These are phyloP conservation scores for Penicillium sp. DNA, from an alignment of 2,329 filamentous ascomycete genomes.

Conservation along the genomic window DNA sequence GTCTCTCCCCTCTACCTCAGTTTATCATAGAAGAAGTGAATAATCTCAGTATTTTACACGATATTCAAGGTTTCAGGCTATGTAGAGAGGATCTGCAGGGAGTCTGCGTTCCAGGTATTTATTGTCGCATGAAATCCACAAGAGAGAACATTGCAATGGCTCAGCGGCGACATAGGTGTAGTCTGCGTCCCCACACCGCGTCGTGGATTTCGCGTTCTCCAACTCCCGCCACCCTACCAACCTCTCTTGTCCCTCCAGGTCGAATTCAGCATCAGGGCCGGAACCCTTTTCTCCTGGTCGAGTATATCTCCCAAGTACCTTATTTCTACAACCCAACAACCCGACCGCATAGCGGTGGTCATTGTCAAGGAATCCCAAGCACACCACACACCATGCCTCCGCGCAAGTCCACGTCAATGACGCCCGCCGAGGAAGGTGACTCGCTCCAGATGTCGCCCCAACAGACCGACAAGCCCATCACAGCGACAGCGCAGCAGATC, in stretches of 20 bases:
- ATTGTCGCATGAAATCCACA: too few relatives aligned
- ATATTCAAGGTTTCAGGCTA: too few relatives aligned
- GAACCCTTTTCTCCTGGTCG: not conserved
- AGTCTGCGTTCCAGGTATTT: too few relatives aligned
- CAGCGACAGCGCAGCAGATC: slow-evolving; percentile 38
- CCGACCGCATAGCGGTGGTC: not conserved
- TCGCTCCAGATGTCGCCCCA: slow-evolving; percentile 15
- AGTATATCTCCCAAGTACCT: not conserved
- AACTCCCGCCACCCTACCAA: slow-evolving; percentile 2
- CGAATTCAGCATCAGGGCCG: not conserved
- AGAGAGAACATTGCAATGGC: too few relatives aligned
- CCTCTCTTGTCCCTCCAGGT: not conserved
- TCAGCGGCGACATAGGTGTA: too few relatives aligned
- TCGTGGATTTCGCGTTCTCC: slow-evolving; percentile 22
- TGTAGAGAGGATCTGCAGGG: too few relatives aligned
- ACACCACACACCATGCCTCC: slow-evolving; percentile 26
- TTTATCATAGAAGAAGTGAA: too few relatives aligned
- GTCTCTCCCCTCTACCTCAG: too few relatives aligned
- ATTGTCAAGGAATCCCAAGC: not conserved
- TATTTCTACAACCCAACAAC: not conserved
- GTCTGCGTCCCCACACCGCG: too few relatives aligned
- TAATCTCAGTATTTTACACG: too few relatives aligned
- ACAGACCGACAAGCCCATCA: slow-evolving; percentile 24
- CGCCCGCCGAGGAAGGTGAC: slow-evolving; percentile 21
- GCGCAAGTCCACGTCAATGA: slow-evolving; percentile 35